A percentile compares a stretch with the other conserved stretches of the same genome.
Evolutionary conservation across 352 stramenopile species (phyloP).

Genomic region (Globisporangium recalcitrans): DNA sequence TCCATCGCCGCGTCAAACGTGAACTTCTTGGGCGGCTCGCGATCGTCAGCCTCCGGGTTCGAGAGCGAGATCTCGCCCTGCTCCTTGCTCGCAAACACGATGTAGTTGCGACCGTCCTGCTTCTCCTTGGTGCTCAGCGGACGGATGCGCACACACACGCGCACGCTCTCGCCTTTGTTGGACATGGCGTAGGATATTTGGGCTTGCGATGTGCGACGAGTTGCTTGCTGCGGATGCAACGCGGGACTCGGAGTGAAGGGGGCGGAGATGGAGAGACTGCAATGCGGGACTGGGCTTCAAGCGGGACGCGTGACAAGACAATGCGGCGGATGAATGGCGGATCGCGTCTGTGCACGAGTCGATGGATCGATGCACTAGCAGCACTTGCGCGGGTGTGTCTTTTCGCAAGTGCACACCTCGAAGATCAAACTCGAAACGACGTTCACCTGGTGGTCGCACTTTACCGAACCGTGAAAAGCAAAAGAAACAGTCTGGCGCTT

Average conservation of each 20-base stretch:
- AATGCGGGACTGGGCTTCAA: not conserved
- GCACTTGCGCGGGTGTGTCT: not conserved
- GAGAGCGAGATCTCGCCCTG: conserved; percentile 85
- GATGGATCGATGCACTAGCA: too few species aligned
- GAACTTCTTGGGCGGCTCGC: conserved; percentile 92
- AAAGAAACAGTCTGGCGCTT: too few species aligned
- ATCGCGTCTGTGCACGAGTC: not conserved
- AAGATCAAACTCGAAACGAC: too few species aligned
- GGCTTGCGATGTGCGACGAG: not conserved
- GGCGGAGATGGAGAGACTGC: not conserved
- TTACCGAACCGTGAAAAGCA: too few species aligned
- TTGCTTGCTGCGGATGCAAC: not conserved
- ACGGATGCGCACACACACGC: conserved; percentile 94
- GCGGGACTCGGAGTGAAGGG: not conserved
- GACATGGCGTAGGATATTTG: conserved; percentile 16
- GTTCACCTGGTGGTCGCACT: too few species aligned
- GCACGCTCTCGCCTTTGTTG: conserved; percentile 90
- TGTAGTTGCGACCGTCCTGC: conserved; percentile 84
- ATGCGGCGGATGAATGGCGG: not conserved
- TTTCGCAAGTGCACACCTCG: not conserved
- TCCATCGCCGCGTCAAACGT: conserved; percentile 93
- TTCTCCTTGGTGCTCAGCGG: conserved; percentile 93
- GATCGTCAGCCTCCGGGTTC: conserved; percentile 67
- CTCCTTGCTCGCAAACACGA: conserved; percentile 86
- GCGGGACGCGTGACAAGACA: not conserved